A percentile compares a stretch with the other conserved stretches of the same genome.
Evolutionary conservation across 1,284 basidiomycete genomes (phyloP).

Genomic region (Heterobasidion parviporum): DNA sequence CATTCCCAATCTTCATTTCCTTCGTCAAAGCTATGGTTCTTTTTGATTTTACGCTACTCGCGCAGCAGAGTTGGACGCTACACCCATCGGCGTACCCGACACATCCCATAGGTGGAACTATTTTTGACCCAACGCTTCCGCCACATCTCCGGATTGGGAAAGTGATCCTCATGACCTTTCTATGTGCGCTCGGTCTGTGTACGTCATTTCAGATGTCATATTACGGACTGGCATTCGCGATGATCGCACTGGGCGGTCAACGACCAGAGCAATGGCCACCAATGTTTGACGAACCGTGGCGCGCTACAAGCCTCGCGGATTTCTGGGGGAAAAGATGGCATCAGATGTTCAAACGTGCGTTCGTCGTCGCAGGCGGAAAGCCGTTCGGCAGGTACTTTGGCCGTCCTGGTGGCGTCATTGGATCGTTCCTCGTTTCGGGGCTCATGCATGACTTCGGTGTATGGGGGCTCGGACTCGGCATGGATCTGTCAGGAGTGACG

Average conservation of each 20-base stretch:
- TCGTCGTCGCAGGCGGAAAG: slow-evolving; percentile 17
- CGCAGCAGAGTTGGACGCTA: slow-evolving; percentile 20
- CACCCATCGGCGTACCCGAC: slow-evolving; percentile 29
- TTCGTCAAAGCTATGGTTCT: slow-evolving; percentile 23
- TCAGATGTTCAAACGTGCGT: slow-evolving; percentile 39
- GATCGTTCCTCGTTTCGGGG: slow-evolving; percentile 9
- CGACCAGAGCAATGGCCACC: slow-evolving; percentile 38
- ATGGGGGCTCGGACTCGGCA: slow-evolving; percentile 6
- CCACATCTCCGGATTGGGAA: neutral
- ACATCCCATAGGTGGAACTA: slow-evolving; percentile 15
- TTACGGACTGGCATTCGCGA: neutral
- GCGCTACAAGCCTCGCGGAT: slow-evolving; percentile 34
- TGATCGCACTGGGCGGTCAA: slow-evolving; percentile 23
- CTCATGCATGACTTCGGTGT: slow-evolving; percentile 4
- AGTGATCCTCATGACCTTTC: neutral
- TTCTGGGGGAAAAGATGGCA: slow-evolving; percentile 49
- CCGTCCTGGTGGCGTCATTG: slow-evolving; percentile 12
- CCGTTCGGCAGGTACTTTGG: slow-evolving; percentile 8
- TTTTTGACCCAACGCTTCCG: slow-evolving; percentile 7
- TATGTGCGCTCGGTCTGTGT: slow-evolving; percentile 2
- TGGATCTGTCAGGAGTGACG: neutral
- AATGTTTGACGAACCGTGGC: slow-evolving; percentile 35
- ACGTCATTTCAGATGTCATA: neutral
- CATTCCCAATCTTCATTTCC: slow-evolving; percentile 18
- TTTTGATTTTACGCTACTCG: slow-evolving; percentile 27